Evolutionary conservation across 176 grass and related monocot species (phyloP).

Genomic region (Poa pratensis): DNA sequence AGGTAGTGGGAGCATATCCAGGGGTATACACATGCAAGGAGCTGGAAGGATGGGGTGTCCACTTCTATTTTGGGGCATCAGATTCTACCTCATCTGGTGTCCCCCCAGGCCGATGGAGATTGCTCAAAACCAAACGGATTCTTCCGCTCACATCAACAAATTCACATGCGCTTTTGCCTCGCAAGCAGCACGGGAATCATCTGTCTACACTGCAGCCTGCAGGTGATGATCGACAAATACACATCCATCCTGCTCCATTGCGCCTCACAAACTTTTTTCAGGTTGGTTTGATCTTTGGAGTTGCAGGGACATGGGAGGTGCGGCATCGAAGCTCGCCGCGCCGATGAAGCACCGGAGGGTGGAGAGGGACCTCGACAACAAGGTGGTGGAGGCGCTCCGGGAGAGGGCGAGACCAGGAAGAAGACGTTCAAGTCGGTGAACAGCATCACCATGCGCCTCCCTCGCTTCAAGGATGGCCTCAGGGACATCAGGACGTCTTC

Average conservation of each 20-base stretch:
- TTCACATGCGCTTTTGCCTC: neutral
- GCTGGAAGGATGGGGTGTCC: neutral
- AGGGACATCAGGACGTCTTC: slow-evolving; percentile 66
- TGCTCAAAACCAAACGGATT: slow-evolving; percentile 29
- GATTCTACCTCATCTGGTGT: slow-evolving; percentile 37
- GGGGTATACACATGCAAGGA: neutral
- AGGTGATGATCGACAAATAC: neutral
- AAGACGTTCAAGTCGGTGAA: slow-evolving; percentile 67
- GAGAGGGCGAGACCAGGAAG: slow-evolving; percentile 44
- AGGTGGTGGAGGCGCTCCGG: slow-evolving; percentile 61
- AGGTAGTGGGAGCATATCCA: neutral
- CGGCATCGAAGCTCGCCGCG: slow-evolving; percentile 18
- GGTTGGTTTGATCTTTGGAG: neutral
- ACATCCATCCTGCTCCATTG: neutral
- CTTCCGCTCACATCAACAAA: neutral
- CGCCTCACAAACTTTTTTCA: neutral
- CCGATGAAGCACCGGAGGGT: slow-evolving; percentile 41
- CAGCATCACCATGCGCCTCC: slow-evolving; percentile 84
- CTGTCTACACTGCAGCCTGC: neutral
- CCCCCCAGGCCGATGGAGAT: slow-evolving; percentile 6
- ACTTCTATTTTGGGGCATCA: slow-evolving; percentile 40
- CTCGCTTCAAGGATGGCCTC: slow-evolving; percentile 71
- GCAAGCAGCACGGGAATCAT: neutral
- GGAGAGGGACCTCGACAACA: slow-evolving; percentile 59
- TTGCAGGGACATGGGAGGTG: slow-evolving; percentile 32